Conservation (phyloP, 2,329 filamentous ascomycete genomes). For the Stagonosporopsis tanaceti region DNA sequence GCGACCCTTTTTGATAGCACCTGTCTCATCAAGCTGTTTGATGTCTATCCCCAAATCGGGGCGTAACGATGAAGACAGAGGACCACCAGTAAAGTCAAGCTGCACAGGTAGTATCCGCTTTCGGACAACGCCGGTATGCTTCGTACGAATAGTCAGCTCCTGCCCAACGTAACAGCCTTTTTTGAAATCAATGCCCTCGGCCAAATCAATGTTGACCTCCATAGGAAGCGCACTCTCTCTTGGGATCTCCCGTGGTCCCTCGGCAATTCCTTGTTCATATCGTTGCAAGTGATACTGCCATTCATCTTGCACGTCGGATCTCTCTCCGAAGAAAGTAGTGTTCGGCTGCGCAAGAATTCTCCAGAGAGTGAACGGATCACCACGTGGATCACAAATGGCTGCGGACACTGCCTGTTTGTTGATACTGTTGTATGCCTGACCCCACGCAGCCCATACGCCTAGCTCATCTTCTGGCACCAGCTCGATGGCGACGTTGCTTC, state of each 20-base stretch:
- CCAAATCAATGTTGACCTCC: slow-evolving; percentile 88
- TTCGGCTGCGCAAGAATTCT: slow-evolving; percentile 13
- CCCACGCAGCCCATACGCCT: slow-evolving; percentile 78
- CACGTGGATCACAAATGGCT: slow-evolving; percentile 34
- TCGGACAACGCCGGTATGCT: slow-evolving; percentile 90
- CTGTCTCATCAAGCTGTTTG: slow-evolving; percentile 57
- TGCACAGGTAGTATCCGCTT: slow-evolving; percentile 86
- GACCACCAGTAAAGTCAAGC: slow-evolving; percentile 62
- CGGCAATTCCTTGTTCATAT: slow-evolving; percentile 81
- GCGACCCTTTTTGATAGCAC: slow-evolving; percentile 59
- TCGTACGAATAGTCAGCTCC: slow-evolving; percentile 93
- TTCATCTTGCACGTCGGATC: slow-evolving; percentile 36
- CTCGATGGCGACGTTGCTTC: slow-evolving; percentile 75
- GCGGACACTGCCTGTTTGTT: slow-evolving; percentile 18
- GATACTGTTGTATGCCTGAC: slow-evolving; percentile 34
- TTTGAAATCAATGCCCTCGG: slow-evolving; percentile 85
- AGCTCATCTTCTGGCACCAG: slow-evolving; percentile 69
- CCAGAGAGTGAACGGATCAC: slow-evolving; percentile 19
- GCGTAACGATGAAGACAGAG: not conserved
- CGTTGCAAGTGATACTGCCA: slow-evolving; percentile 75
- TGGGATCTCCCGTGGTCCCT: slow-evolving; percentile 82
- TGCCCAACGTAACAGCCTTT: slow-evolving; percentile 98
- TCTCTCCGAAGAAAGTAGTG: slow-evolving; percentile 10
- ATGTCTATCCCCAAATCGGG: slow-evolving; percentile 60
- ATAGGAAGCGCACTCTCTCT: slow-evolving; percentile 78